Evolutionary conservation across 2,329 filamentous ascomycete species (phyloP).

Genomic region (Cercospora nicotianae): DNA sequence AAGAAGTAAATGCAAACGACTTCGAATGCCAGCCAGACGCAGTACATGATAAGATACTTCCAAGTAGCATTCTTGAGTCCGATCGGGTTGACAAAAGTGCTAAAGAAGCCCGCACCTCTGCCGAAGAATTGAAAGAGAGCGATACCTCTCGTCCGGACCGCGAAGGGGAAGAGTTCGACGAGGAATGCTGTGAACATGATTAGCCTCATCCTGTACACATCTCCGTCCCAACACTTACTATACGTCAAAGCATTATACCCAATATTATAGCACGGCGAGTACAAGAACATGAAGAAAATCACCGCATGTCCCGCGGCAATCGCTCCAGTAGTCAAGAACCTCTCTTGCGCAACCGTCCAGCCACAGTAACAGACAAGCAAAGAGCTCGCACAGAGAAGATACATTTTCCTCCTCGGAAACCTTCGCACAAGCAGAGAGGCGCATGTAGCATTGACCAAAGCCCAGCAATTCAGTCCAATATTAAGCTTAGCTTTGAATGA

Average conservation of each 20-base stretch:
- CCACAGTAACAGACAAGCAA: constrained; percentile 48
- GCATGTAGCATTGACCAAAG: constrained; percentile 39
- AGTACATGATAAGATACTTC: constrained; percentile 50
- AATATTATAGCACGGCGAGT: constrained; percentile 62
- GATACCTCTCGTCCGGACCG: constrained; percentile 59
- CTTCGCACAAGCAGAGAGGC: constrained; percentile 45
- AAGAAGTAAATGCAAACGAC: constrained; percentile 47
- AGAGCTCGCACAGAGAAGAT: constrained; percentile 43
- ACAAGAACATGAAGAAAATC: constrained; percentile 49
- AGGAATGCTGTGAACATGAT: constrained; percentile 46
- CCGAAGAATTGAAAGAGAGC: constrained; percentile 59
- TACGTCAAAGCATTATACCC: constrained; percentile 67
- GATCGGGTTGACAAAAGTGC: constrained; percentile 51
- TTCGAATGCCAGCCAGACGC: constrained; percentile 46
- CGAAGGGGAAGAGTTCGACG: constrained; percentile 61
- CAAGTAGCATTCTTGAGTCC: constrained; percentile 46
- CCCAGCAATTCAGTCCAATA: constrained; percentile 43
- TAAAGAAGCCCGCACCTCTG: constrained; percentile 52
- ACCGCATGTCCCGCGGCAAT: constrained; percentile 43
- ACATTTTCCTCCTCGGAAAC: constrained; percentile 47
- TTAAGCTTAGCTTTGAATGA: constrained; percentile 43
- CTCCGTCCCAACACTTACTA: constrained; percentile 33
- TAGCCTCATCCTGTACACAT: not conserved
- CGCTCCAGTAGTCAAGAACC: constrained; percentile 25
- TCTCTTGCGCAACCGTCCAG: constrained; percentile 38